phyloP scores from a whole-genome alignment of 306 rosid species.

The Trifolium repens region DNA sequence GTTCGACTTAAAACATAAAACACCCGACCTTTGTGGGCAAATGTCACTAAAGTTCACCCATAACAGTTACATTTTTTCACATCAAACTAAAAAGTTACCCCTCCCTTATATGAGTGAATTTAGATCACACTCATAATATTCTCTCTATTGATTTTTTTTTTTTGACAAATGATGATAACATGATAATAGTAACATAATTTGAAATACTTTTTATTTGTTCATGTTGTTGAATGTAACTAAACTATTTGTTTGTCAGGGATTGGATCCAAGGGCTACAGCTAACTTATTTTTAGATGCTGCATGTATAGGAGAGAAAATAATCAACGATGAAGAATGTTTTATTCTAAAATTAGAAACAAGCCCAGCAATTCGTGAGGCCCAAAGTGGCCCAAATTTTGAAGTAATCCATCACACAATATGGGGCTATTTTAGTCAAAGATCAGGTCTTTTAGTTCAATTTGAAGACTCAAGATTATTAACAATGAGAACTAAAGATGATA shows the following conservation, averaged over 20 bases:
- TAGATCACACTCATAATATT: no score
- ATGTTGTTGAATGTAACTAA: neutral
- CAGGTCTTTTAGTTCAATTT: conserved; percentile 80
- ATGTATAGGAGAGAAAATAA: conserved; percentile 86
- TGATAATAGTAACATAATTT: no score
- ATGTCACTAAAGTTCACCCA: no score
- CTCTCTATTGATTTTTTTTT: no score
- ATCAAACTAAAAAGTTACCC: no score
- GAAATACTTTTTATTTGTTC: neutral
- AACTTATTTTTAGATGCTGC: conserved; percentile 76
- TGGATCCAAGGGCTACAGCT: conserved; percentile 92
- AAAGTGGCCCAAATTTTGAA: conserved; percentile 67
- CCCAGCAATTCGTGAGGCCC: conserved; percentile 74
- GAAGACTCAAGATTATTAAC: conserved; percentile 85
- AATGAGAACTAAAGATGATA: conserved; percentile 64
- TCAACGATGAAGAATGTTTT: conserved; percentile 82
- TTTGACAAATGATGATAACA: no score
- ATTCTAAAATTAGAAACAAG: conserved; percentile 77
- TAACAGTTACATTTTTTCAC: no score
- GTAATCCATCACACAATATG: conserved; percentile 88
- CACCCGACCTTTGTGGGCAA: no score
- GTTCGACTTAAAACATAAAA: no score
- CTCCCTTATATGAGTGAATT: no score
- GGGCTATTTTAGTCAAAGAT: conserved; percentile 95
- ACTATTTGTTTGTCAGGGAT: conserved; percentile 54